Base-by-base conservation (phyloP, 176 grass and related monocot species). In the Sorghum bicolor region DNA sequence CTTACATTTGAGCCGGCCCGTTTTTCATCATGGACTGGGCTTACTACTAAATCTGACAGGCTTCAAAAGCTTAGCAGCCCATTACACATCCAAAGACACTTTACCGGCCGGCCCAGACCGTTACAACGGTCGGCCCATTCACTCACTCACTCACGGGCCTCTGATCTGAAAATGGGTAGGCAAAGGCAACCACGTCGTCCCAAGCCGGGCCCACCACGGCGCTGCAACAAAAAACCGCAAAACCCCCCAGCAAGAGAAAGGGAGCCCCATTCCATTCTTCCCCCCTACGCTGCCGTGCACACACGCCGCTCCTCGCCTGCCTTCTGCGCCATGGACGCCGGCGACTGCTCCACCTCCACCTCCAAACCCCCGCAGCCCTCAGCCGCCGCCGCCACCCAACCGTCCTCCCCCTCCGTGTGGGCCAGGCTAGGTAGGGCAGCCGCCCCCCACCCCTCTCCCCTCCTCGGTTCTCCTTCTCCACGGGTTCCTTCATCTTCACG, bases 371-470 rank as follows among this genome's bases (percentile, higher is more conserved):
- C 48, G 36, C 67, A 34, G 13, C 39, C 38, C 29, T 11, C 80
- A 32, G 0, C 69, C 7, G 15, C 74, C 2, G 14, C 80, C 38
- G 0, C 41, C 43, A 41, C 39, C 39, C 9, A 8, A 6, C 44
- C 44, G 44, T 4, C 44, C 3, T 10, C 38, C 8, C 40, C 39
- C 2, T 1, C 31, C 70, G 66, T 86, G 31, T 94, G 96, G 93
- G 93, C 91, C 22, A 99, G 81, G 80, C 91, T 99, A 83, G 96
- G 93, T 96, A 84, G 5, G 82, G 81, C 87, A 78, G 70, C 10
- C 34, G 30, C n/a, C 1, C 61, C 7, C 69, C n/a, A n/a, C n/a
- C n/a, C n/a, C n/a, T n/a, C n/a, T 65, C 11, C 45, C 53, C 28
- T 24, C 29, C 13, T 17, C 19, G 15, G 3, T 36, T n/a, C 47